Conservation (phyloP, 148 eudicot genomes). For the Hydrangea macrophylla region DNA sequence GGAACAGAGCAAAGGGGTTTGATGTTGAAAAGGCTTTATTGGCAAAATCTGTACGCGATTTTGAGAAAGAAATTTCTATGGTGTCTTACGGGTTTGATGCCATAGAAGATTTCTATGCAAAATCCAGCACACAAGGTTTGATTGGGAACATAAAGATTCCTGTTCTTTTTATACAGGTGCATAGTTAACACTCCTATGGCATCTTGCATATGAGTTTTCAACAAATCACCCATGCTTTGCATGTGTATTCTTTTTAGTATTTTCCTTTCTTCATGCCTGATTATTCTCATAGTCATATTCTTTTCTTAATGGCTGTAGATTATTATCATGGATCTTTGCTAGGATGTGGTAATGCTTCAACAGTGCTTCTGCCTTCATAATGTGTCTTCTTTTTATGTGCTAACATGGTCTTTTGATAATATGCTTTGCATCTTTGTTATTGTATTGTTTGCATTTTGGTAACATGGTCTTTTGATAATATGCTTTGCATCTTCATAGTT, state of each 20-base stretch:
- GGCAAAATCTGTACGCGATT: constrained; percentile 74
- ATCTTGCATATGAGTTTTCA: constrained; percentile 1
- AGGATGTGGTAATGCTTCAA: neutral
- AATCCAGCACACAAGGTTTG: constrained; percentile 59
- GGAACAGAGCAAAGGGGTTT: constrained; percentile 71
- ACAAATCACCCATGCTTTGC: neutral
- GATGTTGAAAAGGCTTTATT: constrained; percentile 71
- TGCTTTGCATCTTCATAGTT: neutral
- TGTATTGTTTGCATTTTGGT: neutral
- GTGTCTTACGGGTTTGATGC: constrained; percentile 68
- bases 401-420: neutral
- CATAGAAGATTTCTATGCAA: constrained; percentile 73
- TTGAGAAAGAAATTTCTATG: constrained; percentile 85
- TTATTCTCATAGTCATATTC: neutral
- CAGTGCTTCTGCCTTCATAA: no score
- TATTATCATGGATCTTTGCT: neutral
- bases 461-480: neutral
- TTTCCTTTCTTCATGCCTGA: no score
- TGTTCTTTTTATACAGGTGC: constrained; percentile 88
- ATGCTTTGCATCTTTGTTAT: constrained; percentile 4
- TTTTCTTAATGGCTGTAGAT: neutral
- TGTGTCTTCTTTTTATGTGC: no score
- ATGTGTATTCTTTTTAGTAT: neutral
- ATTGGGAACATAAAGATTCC: constrained; percentile 80
- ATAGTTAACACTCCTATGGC: neutral